Conservation (phyloP, 257 asterid genomes). For the Handroanthus guayacan region DNA sequence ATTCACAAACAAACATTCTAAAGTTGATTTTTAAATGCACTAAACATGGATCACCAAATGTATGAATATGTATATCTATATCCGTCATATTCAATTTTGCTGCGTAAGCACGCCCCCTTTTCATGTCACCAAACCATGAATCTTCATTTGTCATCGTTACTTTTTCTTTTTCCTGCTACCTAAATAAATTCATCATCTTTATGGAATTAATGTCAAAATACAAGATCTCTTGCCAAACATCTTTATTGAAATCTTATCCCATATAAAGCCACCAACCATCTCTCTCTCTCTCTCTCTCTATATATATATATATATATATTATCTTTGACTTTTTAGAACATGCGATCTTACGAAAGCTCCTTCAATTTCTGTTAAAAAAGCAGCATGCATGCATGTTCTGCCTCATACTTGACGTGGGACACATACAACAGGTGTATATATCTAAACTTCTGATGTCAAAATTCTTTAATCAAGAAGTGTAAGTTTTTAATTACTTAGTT, state of each 20-base stretch:
- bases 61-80: neutral
- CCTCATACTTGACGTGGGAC: too few relatives aligned
- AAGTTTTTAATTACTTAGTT: too few relatives aligned
- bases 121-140: neutral
- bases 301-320: neutral
- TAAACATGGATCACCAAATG: neutral
- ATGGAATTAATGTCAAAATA: neutral
- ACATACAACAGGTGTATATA: neutral
- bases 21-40: neutral
- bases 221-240: neutral
- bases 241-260: conserved; percentile 24
- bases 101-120: conserved; percentile 17
- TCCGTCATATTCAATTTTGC: neutral
- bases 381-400: too few relatives aligned
- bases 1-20: neutral
- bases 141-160: neutral
- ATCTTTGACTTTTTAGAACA: neutral
- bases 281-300: too few relatives aligned
- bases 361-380: neutral
- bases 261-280: neutral
- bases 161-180: neutral
- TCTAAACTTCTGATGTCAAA: neutral
- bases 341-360: neutral
- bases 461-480: too few relatives aligned
- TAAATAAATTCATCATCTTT: neutral